Evolutionary conservation across 345 rosid species (phyloP), one percentile per base, ranked within the genome.

Genomic region (Ceriops zippeliana): DNA sequence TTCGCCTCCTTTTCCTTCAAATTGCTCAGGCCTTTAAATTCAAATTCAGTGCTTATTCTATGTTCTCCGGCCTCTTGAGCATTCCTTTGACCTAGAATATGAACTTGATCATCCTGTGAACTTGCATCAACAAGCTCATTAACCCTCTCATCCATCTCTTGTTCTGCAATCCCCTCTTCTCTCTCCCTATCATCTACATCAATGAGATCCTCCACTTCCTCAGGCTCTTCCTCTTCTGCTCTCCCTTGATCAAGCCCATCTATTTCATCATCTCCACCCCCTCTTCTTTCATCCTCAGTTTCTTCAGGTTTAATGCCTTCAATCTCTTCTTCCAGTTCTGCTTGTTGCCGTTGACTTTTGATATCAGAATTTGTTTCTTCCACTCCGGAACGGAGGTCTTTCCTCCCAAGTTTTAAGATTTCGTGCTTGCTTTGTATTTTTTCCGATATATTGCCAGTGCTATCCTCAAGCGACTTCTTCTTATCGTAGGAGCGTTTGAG

Each of bases 181-280:
- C 66, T 79, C n/a, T 76, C 82, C 70, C 72, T 72, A 26, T 86
- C 88, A 60, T 83, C 85, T 69, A 75, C 90, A 73, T 88, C 90
- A 63, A 82, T 84, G 64, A 81, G 82, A 77, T 86, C 88, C 73
- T 88, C 92, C 20, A 74, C 78, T 53, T 79, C 87, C 68, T 76
- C 86, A 16, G 80, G 16, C 58, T 82, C 87, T 61, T 83, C 88
- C 62, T 81, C 86, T 28, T 82, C 85, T 10, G 66, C 74, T 56
- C 79, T 79, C 63, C 77, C 86, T 66, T 62, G 82, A 63, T 78
- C 85, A 67, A 24, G 79, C 32, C 76, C 83, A 54, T 82, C 88
- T 2, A 79, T 81, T 51, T 78, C 84, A 58, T 83, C 84, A 69
- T 83, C 88, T 47, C 83, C 79, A 2, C 75, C 86, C 16, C 81